Evolutionary conservation across 208 protist genomes (phyloP), one percentile per base, ranked within the genome.

Genomic region (Trypanosoma platydactyli): DNA sequence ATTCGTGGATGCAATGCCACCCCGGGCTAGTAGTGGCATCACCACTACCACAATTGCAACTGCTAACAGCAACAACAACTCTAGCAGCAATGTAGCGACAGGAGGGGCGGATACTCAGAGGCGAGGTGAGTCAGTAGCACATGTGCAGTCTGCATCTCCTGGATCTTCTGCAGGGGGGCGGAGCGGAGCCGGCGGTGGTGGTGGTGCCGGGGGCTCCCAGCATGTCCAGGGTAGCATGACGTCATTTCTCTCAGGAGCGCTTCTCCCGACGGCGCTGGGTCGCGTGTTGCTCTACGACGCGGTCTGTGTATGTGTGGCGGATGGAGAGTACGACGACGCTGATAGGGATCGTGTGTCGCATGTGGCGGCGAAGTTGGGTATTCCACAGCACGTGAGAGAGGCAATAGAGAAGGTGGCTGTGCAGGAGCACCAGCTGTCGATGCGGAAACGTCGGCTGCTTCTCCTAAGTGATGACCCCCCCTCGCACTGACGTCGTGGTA

Each of bases 281-380:
- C 81, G 81, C 9, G 68, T 91, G 35, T 65, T 91, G 11, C 33
- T 91, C 5, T 91, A 91, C 65, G 85, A 91, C 55, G 82, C 81
- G 1, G 79, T 93, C 12, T 83, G 72, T 41, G 77, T 75, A 24
- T 93, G 81, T 24, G 66, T 84, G 35, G 79, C 74, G 40, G 81
- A 84, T 33, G 76, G 73, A n/a, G 20, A 81, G 13, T 89, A 90
- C 71, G 76, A 70, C 41, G 64, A 67, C 13, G 74, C 65, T 25
- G 77, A 89, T 61, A 74, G 77, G 40, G 73, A 84, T 27, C 63
- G 81, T 5, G 83, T 93, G 12, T 73, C 76, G 4, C 55, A 79
- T 16, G 77, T 93, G 18, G 81, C 81, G 15, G 79, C 67, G 13
- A 82, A 85, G 61, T 71, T 86, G 16, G 81, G 86, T 7, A 70